A percentile compares a stretch with the other conserved stretches of the same genome.
phyloP scores from a whole-genome alignment of 768 basidiomycete genomes.

The Candolleomyces eurysporus region DNA sequence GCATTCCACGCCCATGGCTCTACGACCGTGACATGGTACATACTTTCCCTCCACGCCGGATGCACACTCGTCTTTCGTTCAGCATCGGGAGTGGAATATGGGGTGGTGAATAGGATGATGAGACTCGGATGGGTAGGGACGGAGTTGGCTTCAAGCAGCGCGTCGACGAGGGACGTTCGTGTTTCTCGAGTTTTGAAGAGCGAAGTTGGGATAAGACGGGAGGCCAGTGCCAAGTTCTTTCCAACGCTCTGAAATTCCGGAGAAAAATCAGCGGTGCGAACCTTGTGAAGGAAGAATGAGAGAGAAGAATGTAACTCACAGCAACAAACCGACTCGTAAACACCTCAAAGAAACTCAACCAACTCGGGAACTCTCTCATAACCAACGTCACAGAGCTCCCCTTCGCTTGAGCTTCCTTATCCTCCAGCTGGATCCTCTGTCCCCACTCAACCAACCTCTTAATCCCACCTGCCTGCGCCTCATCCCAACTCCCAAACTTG shows the following conservation, averaged over 20 bases:
- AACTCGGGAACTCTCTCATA: conserved; percentile 41
- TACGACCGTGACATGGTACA: conserved; percentile 46
- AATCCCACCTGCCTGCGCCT: neutral
- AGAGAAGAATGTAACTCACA: conserved; percentile 20
- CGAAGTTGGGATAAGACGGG: conserved; percentile 41
- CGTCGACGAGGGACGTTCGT: conserved; percentile 32
- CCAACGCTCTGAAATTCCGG: conserved; percentile 33
- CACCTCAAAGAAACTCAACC: conserved; percentile 35
- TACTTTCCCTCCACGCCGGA: conserved; percentile 40
- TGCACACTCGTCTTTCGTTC: conserved; percentile 41
- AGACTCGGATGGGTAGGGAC: conserved; percentile 31
- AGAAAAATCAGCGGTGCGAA: too few species aligned
- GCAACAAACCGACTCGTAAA: conserved; percentile 38
- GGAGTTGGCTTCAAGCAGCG: conserved; percentile 32
- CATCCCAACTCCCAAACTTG: neutral
- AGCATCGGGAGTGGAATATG: conserved; percentile 29
- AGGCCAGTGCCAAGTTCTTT: conserved; percentile 38
- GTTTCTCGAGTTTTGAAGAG: conserved; percentile 32
- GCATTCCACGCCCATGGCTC: conserved; percentile 47
- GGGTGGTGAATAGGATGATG: conserved; percentile 41
- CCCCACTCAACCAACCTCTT: conserved; percentile 33
- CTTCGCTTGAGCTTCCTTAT: conserved; percentile 14
- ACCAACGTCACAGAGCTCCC: conserved; percentile 21
- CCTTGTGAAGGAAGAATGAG: too few species aligned
- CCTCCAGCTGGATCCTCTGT: conserved; percentile 17